Conservation (phyloP, 805 yeast genomes). For the Candida stauntonica region DNA sequence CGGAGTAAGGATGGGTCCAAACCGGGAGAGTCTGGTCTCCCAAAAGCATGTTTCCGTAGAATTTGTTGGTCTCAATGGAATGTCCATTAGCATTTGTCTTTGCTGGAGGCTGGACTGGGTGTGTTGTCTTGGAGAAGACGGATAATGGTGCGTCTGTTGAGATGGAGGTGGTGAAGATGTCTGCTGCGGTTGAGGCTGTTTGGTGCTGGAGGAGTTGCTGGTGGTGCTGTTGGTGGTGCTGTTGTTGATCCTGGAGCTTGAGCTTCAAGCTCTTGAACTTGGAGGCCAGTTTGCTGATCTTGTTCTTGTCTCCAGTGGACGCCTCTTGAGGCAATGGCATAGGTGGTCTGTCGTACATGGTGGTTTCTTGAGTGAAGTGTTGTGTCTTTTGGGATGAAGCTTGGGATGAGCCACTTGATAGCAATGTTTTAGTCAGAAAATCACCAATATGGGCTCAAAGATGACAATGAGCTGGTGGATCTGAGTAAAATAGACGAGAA, state of each 20-base stretch:
- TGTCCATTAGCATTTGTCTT: slow-evolving; percentile 20
- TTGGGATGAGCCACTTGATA: no score
- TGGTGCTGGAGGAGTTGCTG: slow-evolving; percentile 4
- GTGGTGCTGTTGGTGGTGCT: not conserved
- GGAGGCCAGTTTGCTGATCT: slow-evolving; percentile 10
- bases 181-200: slow-evolving; percentile 14
- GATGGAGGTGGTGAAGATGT: slow-evolving; percentile 40
- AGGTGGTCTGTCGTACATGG: slow-evolving; percentile 29
- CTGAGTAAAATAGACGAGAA: no score
- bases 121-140: slow-evolving; percentile 32
- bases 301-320: slow-evolving; percentile 1
- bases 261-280: slow-evolving; percentile 17
- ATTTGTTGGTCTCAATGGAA: slow-evolving; percentile 73
- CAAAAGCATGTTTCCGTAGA: slow-evolving; percentile 67
- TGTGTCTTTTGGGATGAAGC: no score
- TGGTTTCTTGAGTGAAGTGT: not conserved
- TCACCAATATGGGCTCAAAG: no score
- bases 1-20: slow-evolving; percentile 80
- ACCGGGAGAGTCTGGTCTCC: slow-evolving; percentile 64
- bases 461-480: no score
- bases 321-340: slow-evolving; percentile 26
- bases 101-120: slow-evolving; percentile 27
- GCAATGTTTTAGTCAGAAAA: no score
- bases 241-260: not conserved
- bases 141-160: slow-evolving; percentile 40